These are phyloP conservation scores for Sporopachydermia lactativora DNA, from an alignment of 805 yeast species.

Conservation along the genomic window DNA sequence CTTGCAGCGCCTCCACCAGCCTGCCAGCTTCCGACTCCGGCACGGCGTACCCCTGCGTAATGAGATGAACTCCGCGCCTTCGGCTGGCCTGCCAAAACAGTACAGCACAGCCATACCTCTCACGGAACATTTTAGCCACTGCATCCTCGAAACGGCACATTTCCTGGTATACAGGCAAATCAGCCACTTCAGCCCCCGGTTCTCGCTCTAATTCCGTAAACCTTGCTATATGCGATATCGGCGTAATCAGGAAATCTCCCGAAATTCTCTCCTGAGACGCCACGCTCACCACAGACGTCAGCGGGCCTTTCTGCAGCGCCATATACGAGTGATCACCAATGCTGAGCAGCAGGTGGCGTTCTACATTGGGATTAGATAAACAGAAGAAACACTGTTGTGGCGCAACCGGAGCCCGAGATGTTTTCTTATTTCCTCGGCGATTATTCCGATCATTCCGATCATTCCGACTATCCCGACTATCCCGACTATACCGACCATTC, in stretches of 20 bases:
- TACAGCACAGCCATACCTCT: constrained; percentile 30
- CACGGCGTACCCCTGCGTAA: constrained; percentile 66
- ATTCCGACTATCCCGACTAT: constrained; percentile 4
- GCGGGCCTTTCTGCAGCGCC: constrained; percentile 79
- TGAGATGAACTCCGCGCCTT: constrained; percentile 53
- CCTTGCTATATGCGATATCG: constrained; percentile 58
- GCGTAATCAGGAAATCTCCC: constrained; percentile 73
- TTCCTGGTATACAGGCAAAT: constrained; percentile 29
- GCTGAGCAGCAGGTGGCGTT: constrained; percentile 67
- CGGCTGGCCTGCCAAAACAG: constrained; percentile 63
- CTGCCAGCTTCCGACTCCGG: constrained; percentile 27
- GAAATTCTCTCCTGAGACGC: constrained; percentile 28
- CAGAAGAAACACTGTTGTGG: constrained; percentile 73
- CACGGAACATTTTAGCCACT: constrained; percentile 33
- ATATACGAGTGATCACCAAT: constrained; percentile 55
- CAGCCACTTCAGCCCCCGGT: constrained; percentile 16
- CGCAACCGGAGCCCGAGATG: constrained; percentile 24
- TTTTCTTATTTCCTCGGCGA: constrained; percentile 10
- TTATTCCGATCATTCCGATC: constrained; percentile 10
- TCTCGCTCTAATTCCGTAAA: constrained; percentile 14
- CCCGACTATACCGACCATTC: background rate
- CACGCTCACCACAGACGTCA: constrained; percentile 25
- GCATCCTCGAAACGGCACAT: constrained; percentile 31
- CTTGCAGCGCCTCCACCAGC: constrained; percentile 33
- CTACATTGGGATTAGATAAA: constrained; percentile 62